Evolutionary conservation across 768 basidiomycete species (phyloP).

Genomic region (Boletus sp.): DNA sequence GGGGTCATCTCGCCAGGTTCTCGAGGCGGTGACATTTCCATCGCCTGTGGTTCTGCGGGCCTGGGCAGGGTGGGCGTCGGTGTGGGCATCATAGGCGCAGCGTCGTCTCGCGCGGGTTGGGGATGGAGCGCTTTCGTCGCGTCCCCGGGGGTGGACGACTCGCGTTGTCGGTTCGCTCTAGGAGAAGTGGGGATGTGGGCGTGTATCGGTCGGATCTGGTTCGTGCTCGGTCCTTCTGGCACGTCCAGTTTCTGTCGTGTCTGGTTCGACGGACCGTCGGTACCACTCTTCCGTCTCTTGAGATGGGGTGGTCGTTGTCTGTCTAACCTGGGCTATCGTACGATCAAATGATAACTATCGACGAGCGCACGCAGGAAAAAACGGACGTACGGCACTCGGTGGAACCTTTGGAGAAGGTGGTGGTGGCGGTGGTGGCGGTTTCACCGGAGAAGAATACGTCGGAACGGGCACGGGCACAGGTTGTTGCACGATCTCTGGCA

Average conservation of each 20-base stretch:
- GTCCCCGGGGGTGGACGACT: too few relatives aligned
- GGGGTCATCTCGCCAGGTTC: constrained; percentile 12
- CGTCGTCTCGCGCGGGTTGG: not conserved
- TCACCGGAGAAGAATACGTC: not conserved
- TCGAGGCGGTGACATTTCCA: not conserved
- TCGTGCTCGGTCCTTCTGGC: not conserved
- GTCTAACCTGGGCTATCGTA: constrained; percentile 16
- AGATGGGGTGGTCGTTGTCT: constrained; percentile 4
- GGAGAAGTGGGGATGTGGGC: too few relatives aligned
- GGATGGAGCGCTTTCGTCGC: not conserved
- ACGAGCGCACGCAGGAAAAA: not conserved
- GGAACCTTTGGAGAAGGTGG: not conserved
- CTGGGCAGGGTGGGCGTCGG: not conserved
- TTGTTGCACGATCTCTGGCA: not conserved
- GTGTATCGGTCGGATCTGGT: not conserved
- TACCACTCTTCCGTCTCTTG: constrained; percentile 13
- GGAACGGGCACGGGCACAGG: not conserved
- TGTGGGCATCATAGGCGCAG: not conserved
- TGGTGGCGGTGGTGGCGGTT: not conserved
- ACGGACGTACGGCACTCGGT: constrained; percentile 12
- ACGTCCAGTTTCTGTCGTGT: constrained; percentile 15
- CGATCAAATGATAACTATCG: not conserved
- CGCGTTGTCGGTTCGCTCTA: too few relatives aligned
- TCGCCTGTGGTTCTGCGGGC: not conserved
- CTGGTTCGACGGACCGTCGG: constrained; percentile 1